A percentile compares a stretch with the other conserved stretches of the same genome.
Evolutionary conservation across 768 basidiomycete genomes (phyloP).

Genomic region (Coprinopsis sp.): DNA sequence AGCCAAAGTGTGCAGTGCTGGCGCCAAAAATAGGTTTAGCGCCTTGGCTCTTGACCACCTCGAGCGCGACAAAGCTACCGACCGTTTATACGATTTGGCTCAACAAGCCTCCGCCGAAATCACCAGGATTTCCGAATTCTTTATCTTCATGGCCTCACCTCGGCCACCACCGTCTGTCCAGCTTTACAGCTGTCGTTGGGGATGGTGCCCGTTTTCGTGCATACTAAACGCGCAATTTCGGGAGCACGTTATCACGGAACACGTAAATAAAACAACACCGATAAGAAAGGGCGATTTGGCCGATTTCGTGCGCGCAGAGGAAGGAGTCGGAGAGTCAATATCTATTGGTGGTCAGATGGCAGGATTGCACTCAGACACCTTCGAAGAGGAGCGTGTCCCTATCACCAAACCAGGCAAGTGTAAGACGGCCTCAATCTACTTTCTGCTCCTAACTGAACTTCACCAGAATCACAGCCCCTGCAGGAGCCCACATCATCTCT

Average conservation of each 20-base stretch:
- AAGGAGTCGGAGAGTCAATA: constrained; percentile 39
- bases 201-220: constrained; percentile 46
- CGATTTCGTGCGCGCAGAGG: constrained; percentile 38
- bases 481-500: constrained; percentile 7
- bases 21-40: too few species aligned
- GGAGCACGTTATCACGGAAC: constrained; percentile 44
- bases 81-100: too few species aligned
- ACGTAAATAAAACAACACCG: constrained; percentile 41
- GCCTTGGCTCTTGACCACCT: too few species aligned
- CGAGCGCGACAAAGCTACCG: too few species aligned
- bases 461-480: neutral
- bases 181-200: constrained; percentile 41
- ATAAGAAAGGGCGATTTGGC: constrained; percentile 41
- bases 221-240: constrained; percentile 32
- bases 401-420: neutral
- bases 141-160: too few species aligned
- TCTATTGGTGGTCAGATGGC: constrained; percentile 8
- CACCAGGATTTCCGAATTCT: too few species aligned
- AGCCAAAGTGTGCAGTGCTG: too few species aligned
- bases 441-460: neutral
- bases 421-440: neutral
- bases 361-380: neutral
- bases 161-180: neutral
- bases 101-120: too few species aligned
- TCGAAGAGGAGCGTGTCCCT: too few species aligned